These are phyloP conservation scores for Tephrocybe rancida DNA, from an alignment of 768 basidiomycete species.

Conservation along the genomic window DNA sequence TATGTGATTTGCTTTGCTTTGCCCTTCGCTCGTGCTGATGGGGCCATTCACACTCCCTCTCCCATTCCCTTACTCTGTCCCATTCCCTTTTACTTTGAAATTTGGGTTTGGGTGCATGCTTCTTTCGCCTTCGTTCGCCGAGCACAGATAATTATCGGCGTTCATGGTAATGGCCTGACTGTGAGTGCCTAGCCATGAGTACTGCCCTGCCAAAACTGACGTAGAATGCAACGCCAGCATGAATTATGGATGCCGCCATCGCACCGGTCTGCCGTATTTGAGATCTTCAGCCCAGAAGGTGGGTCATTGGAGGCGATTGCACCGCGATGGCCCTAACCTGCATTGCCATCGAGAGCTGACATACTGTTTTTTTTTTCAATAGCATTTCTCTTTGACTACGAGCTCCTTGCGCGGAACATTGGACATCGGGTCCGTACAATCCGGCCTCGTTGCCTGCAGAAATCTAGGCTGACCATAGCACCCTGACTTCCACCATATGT, in stretches of 20 bases:
- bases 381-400: constrained; percentile 44
- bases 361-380: not conserved
- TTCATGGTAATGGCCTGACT: constrained; percentile 74
- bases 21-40: constrained; percentile 2
- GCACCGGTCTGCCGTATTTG: constrained; percentile 64
- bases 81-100: not conserved
- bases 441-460: constrained; percentile 1
- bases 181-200: constrained; percentile 22
- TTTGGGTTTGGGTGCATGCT: constrained; percentile 2
- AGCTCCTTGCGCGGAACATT: constrained; percentile 41
- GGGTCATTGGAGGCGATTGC: not conserved
- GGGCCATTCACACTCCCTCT: not conserved
- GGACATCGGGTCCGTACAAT: constrained; percentile 36
- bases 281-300: constrained; percentile 66
- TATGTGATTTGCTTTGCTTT: constrained; percentile 7
- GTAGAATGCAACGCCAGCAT: constrained; percentile 33
- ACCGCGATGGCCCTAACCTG: constrained; percentile 5
- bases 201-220: not conserved
- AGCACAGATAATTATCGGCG: constrained; percentile 56
- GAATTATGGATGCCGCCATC: constrained; percentile 72
- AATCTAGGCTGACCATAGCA: not conserved
- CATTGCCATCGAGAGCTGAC: not conserved
- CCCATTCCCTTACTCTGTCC: not conserved
- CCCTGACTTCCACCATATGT: not conserved
- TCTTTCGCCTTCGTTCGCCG: not conserved